Percentiles rank a stretch among this genome's conserved stretches.
phyloP scores from a whole-genome alignment of 2,329 filamentous ascomycete genomes.

The Colletotrichum tabaci region DNA sequence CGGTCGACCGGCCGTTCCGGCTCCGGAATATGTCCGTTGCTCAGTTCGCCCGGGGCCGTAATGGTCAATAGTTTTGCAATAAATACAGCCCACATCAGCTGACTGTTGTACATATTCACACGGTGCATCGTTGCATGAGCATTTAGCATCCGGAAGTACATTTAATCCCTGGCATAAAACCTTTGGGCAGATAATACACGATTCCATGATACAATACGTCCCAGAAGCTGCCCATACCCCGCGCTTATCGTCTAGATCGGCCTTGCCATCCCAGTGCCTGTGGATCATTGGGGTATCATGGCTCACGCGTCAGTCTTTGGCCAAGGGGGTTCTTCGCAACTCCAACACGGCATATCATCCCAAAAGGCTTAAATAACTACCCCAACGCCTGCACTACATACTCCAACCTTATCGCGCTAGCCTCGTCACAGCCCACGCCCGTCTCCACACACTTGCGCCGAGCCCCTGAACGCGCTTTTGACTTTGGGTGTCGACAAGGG shows the following conservation, averaged over 20 bases:
- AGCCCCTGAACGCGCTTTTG: constrained; percentile 17
- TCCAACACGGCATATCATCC: constrained; percentile 7
- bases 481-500: constrained; percentile 26
- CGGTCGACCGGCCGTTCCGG: background rate
- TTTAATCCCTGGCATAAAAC: background rate
- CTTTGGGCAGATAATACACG: too few species aligned
- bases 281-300: constrained; percentile 12
- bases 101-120: too few species aligned
- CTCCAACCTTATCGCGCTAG: constrained; percentile 39
- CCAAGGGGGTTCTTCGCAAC: background rate
- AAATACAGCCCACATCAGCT: too few species aligned
- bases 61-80: too few species aligned
- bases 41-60: too few species aligned
- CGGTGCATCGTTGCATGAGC: too few species aligned
- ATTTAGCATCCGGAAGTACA: background rate
- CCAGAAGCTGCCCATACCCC: background rate
- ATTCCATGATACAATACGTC: background rate
- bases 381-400: constrained; percentile 36
- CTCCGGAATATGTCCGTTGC: background rate
- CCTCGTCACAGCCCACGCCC: constrained; percentile 1
- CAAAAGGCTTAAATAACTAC: background rate
- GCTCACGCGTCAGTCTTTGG: background rate
- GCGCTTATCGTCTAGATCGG: constrained; percentile 20
- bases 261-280: background rate
- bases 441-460: constrained; percentile 18